These are phyloP conservation scores for Epichloe gansuensis DNA, from an alignment of 2,329 filamentous ascomycete species.

Conservation along the genomic window DNA sequence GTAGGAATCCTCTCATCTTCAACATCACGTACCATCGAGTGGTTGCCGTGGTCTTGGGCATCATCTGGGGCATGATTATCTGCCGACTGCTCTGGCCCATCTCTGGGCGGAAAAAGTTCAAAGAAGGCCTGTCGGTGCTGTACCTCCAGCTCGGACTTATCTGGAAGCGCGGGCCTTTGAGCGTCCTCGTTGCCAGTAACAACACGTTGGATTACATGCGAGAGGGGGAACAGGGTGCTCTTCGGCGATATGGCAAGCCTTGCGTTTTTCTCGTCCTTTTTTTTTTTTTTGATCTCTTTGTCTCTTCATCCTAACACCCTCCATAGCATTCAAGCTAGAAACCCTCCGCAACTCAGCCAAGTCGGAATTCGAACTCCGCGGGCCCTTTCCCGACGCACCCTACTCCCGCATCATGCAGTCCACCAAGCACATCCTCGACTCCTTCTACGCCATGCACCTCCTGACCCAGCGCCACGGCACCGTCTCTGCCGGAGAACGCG, in stretches of 20 bases:
- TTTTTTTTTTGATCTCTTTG: neutral
- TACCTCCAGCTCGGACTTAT: constrained; percentile 92
- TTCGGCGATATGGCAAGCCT: constrained; percentile 57
- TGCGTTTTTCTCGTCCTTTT: neutral
- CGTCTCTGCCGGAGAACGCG: constrained; percentile 67
- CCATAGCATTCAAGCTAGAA: constrained; percentile 53
- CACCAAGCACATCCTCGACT: constrained; percentile 76
- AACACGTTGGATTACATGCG: constrained; percentile 61
- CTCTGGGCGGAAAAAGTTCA: constrained; percentile 74
- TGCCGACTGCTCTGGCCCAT: constrained; percentile 90
- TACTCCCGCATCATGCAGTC: constrained; percentile 65
- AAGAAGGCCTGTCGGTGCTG: constrained; percentile 77
- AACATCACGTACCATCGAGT: constrained; percentile 84
- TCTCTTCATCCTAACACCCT: neutral
- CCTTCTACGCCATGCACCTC: constrained; percentile 93
- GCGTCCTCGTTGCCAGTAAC: constrained; percentile 51
- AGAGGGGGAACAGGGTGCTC: constrained; percentile 72
- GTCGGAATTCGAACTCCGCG: constrained; percentile 79
- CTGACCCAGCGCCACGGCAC: constrained; percentile 70
- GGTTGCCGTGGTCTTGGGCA: constrained; percentile 72
- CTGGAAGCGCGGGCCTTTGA: constrained; percentile 87
- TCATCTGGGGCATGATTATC: constrained; percentile 82
- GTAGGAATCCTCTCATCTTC: constrained; percentile 67
- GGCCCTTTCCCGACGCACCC: constrained; percentile 67
- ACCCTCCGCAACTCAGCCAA: constrained; percentile 57